Conservation (phyloP, 805 yeast genomes). For the Myxozyma monticola region DNA sequence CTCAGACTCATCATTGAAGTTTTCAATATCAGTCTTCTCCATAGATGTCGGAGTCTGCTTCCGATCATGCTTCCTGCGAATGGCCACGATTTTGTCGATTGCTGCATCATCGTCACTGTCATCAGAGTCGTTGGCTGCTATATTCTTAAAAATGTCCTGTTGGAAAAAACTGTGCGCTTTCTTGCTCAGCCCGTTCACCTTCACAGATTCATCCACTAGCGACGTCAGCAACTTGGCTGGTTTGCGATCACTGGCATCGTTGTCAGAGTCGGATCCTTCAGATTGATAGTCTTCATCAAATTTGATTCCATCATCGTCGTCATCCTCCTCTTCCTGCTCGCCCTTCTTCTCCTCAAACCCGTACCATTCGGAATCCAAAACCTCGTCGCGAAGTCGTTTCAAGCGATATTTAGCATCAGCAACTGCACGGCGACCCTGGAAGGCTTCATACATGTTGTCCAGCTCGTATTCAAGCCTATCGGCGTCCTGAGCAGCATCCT, state of each 20-base stretch:
- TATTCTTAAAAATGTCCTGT: constrained; percentile 40
- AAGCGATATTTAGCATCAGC: constrained; percentile 53
- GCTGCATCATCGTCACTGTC: constrained; percentile 34
- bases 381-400: constrained; percentile 51
- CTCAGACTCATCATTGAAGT: constrained; percentile 23
- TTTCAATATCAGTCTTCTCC: constrained; percentile 13
- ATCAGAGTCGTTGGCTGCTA: constrained; percentile 33
- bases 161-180: constrained; percentile 44
- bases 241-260: constrained; percentile 25
- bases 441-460: constrained; percentile 67
- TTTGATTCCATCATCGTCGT: constrained; percentile 36
- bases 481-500: constrained; percentile 40
- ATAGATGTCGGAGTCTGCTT: background rate
- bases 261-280: constrained; percentile 35
- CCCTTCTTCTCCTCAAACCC: constrained; percentile 40
- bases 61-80: constrained; percentile 15
- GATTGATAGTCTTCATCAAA: constrained; percentile 39
- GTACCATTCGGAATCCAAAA: constrained; percentile 51
- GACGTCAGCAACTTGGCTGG: constrained; percentile 28
- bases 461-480: constrained; percentile 71
- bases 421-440: constrained; percentile 49
- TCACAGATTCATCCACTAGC: constrained; percentile 29
- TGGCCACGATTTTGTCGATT: constrained; percentile 14
- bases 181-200: constrained; percentile 37
- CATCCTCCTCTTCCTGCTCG: constrained; percentile 33